Evolutionary conservation across 495 filamentous ascomycete genomes (phyloP), one percentile per base, ranked within the genome.

Genomic region (Neurospora sp.): DNA sequence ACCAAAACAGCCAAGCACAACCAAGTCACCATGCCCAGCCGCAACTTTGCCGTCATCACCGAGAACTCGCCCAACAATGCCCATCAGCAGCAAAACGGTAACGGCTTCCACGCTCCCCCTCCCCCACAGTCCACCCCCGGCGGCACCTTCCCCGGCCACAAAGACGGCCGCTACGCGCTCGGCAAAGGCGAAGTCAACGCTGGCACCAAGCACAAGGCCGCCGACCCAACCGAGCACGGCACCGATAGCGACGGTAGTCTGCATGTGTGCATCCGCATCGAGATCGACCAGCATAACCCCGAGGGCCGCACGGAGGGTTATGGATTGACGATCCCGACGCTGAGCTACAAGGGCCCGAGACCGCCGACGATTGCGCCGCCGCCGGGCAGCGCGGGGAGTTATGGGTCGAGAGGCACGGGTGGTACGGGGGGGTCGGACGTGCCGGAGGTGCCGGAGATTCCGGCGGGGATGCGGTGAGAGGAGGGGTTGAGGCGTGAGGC

Each of bases 31-130:
- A 97, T 97, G 94, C 94, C 94, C 3, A 90, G 88, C 59, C 88
- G 95, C 70, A 97, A 98, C 82, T 97, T 91, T 80, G 91, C 94
- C 73, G 89, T 91, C 73, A 88, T 98, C 73, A 92, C 91, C 40
- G 93, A 97, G 73, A 88, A 88, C 76, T 84, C 83, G 9, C 83
- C 85, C 35, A 79, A 81, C 73, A 85, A 84, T 5, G 9, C 48
- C 40, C 20, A 70, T 59, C 75, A 80, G 61, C 75, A 80, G 61
- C 80, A 79, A 70, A 59, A 75, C 73, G 70, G 71, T 31, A 71
- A 76, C 20, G 74, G 71, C 40, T 68, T 71, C 73, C 48, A 40
- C 70, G 69, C 40, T 70, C 74, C 37, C 8, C 65, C 40, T 44
- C 70, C 20, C 39, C 69, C 44, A 68, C 69, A 31, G 2, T 70